Conservation (phyloP, 495 filamentous ascomycete genomes). For the Penicillium cataractarum region DNA sequence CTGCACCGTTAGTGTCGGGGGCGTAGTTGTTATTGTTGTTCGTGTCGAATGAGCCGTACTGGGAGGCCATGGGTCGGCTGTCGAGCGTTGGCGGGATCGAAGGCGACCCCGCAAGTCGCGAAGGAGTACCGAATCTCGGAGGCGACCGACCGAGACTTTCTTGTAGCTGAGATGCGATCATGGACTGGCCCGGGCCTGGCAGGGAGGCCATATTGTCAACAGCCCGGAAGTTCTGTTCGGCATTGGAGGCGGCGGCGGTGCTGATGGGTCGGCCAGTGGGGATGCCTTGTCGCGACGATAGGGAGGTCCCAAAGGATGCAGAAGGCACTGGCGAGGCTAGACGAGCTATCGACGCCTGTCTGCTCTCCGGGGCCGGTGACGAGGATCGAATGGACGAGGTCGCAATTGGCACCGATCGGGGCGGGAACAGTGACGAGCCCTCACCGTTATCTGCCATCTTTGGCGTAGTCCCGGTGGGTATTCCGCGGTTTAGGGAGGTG, state of each 20-base stretch:
- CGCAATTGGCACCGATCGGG: constrained; percentile 42
- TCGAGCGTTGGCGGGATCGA: constrained; percentile 46
- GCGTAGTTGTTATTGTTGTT: constrained; percentile 52
- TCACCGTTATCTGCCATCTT: constrained; percentile 48
- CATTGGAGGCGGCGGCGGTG: constrained; percentile 18
- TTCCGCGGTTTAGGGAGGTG: constrained; percentile 10
- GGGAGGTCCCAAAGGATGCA: constrained; percentile 43
- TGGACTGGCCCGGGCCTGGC: constrained; percentile 72
- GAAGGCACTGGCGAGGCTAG: constrained; percentile 71
- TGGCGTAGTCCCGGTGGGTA: constrained; percentile 10
- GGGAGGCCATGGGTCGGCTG: constrained; percentile 58
- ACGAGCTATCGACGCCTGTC: constrained; percentile 71
- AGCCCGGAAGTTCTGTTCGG: constrained; percentile 39
- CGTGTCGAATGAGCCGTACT: constrained; percentile 80
- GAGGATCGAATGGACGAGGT: constrained; percentile 40
- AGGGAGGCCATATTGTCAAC: constrained; percentile 47
- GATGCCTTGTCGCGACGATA: constrained; percentile 47
- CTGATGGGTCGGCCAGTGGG: constrained; percentile 32
- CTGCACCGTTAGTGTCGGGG: constrained; percentile 38
- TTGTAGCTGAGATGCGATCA: constrained; percentile 74
- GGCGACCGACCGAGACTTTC: constrained; percentile 60
- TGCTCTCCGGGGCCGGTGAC: constrained; percentile 50
- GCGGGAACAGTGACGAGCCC: constrained; percentile 36
- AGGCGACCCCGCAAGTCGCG: constrained; percentile 61
- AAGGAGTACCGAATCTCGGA: constrained; percentile 53